phyloP scores from a whole-genome alignment of 1,284 basidiomycete genomes.

The Phenoliferia sp. region DNA sequence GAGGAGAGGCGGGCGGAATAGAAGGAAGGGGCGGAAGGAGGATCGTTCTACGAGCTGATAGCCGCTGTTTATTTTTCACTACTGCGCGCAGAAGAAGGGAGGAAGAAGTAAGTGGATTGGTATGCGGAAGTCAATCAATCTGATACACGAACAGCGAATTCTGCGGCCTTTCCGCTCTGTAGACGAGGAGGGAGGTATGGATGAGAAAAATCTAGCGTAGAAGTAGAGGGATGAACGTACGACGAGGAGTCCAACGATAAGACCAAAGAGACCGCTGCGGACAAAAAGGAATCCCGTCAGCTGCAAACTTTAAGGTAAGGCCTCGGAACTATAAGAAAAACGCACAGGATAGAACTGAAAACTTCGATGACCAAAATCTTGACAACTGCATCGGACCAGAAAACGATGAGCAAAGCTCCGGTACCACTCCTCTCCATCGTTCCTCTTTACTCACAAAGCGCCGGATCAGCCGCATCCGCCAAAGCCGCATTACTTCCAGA shows the following conservation, averaged over 20 bases:
- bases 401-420: not conserved
- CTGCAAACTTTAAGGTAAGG: constrained; percentile 43
- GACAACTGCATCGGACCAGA: constrained; percentile 60
- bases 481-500: constrained; percentile 88
- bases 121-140: not conserved
- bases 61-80: not conserved
- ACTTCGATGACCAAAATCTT: constrained; percentile 93
- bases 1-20: too few species aligned
- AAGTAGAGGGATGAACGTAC: not conserved
- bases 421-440: not conserved
- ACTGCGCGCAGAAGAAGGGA: not conserved
- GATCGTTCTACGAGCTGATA: too few species aligned
- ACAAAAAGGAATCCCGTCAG: constrained; percentile 11
- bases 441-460: not conserved
- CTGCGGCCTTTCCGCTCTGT: not conserved
- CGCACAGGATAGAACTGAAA: constrained; percentile 59
- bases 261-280: constrained; percentile 10
- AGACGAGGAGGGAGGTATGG: not conserved
- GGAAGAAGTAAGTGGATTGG: not conserved
- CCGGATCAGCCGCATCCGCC: constrained; percentile 84
- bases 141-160: not conserved
- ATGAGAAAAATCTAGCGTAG: not conserved
- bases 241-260: constrained; percentile 16
- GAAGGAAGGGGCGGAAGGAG: too few species aligned
- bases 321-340: constrained; percentile 38